Percentiles rank a stretch among this genome's conserved stretches.
These are phyloP conservation scores for Vicia sativa DNA, from an alignment of 306 rosid species.

Conservation along the genomic window DNA sequence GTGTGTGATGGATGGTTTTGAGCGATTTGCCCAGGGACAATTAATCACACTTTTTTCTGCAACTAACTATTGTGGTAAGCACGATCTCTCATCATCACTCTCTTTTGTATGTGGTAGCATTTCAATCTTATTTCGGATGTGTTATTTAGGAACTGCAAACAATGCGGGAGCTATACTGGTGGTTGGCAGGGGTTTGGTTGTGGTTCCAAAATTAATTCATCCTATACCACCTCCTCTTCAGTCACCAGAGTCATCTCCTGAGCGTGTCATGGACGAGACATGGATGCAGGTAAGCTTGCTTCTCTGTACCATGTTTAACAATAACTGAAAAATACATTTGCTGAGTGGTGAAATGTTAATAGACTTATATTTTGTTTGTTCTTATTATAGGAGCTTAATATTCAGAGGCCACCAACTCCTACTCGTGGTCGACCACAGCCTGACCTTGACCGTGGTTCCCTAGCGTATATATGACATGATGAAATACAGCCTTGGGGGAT, in stretches of 20 bases:
- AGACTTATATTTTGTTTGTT: constrained; percentile 50
- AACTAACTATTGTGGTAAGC: constrained; percentile 95
- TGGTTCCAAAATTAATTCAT: constrained; percentile 95
- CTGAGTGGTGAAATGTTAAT: constrained; percentile 19
- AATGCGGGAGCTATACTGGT: constrained; percentile 98
- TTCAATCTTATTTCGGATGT: constrained; percentile 37
- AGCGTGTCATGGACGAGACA: constrained; percentile 77
- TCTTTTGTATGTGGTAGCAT: constrained; percentile 32
- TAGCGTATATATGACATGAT: constrained; percentile 79
- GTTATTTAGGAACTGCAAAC: constrained; percentile 85
- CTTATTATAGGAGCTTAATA: constrained; percentile 77
- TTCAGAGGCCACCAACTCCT: constrained; percentile 99
- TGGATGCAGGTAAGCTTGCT: constrained; percentile 91
- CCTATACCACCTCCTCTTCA: constrained; percentile 97
- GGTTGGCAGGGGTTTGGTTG: constrained; percentile 98
- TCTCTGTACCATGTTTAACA: constrained; percentile 9
- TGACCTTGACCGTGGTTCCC: constrained; percentile 91
- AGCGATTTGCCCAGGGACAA: constrained; percentile 99
- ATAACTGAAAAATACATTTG: constrained; percentile 8
- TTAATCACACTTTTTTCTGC: constrained; percentile 98
- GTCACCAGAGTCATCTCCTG: constrained; percentile 98
- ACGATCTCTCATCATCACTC: constrained; percentile 14
- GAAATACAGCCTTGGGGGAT: constrained; percentile 19
- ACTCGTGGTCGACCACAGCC: constrained; percentile 99
- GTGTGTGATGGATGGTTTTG: constrained; percentile 99